Evolutionary conservation across 345 rosid species (phyloP).

Genomic region (Hypericum androsaemum): DNA sequence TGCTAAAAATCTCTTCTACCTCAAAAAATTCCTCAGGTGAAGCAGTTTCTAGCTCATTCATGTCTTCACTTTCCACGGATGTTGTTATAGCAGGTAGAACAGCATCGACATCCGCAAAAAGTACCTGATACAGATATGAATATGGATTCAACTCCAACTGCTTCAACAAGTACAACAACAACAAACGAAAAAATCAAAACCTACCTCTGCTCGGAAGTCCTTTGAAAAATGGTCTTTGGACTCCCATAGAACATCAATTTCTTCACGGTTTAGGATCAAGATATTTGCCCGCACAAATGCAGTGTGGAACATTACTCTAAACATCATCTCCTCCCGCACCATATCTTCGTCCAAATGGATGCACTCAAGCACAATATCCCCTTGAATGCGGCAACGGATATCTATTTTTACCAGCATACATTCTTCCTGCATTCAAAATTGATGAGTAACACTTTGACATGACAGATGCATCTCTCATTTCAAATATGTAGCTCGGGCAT

Average conservation of each 20-base stretch:
- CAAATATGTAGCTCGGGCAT: constrained; percentile 13
- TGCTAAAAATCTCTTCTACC: constrained; percentile 93
- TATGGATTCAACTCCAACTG: constrained; percentile 57
- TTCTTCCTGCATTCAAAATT: constrained; percentile 59
- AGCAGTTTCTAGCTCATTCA: constrained; percentile 46
- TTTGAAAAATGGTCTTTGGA: constrained; percentile 61
- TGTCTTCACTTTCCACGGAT: constrained; percentile 45
- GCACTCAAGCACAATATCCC: constrained; percentile 94
- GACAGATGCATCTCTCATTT: constrained; percentile 10
- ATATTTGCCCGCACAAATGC: constrained; percentile 77
- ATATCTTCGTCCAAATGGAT: constrained; percentile 68
- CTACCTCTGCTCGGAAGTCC: constrained; percentile 93
- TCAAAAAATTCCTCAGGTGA: constrained; percentile 96
- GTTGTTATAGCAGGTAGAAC: constrained; percentile 47
- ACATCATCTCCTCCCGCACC: constrained; percentile 60
- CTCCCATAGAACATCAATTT: constrained; percentile 81
- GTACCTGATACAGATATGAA: constrained; percentile 77
- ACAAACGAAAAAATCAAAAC: constrained; percentile 25
- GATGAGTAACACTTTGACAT: constrained; percentile 15
- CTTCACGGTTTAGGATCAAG: constrained; percentile 64
- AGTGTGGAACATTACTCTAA: constrained; percentile 89
- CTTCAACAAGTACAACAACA: constrained; percentile 17
- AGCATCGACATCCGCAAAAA: constrained; percentile 71
- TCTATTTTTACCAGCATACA: constrained; percentile 69
- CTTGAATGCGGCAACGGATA: constrained; percentile 74